Evolutionary conservation across 208 protist species (phyloP), one percentile per base, ranked within the genome.

Genomic region (Leishmania guyanensis): DNA sequence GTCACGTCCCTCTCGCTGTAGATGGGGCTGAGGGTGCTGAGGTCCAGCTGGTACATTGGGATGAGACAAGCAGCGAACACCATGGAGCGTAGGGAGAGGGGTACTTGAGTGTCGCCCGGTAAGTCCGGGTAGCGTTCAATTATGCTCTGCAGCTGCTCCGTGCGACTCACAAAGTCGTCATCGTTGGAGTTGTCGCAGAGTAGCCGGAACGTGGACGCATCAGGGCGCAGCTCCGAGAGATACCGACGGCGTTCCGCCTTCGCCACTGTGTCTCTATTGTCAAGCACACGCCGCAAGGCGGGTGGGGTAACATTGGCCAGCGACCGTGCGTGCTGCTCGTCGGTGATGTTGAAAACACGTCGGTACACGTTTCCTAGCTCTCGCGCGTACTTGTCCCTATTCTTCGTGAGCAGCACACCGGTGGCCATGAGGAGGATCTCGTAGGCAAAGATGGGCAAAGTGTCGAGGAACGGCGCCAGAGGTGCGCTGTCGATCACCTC

Each of bases 371-470:
- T 72, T 51, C 48, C 53, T n/a, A 94, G 76, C 75, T 93, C 89
- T 2, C 39, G n/a, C 50, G 77, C 84, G 51, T 83, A 88, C 33
- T 22, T 39, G 22, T 54, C 39, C 12, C 60, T 33, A 29, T 78
- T 39, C 54, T 54, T 20, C 8, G 78, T 83, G n/a, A 86, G 71
- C 54, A 92, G 82, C 58, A 91, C 71, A 20, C 65, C 53, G 22
- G 88, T 80, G 64, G 79, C 84, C 50, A 94, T n/a, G n/a, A 95
- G 77, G 1, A 95, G 48, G 60, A 88, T 84, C 85, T 95, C 92
- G 81, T 95, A 95, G 26, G 92, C 81, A 53, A 85, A 80, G 64
- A 89, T 39, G 29, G 33, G 56, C 53, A 83, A 69, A 39, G 80
- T 58, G 29, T 93, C 82, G 20, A 77, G 54, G 65, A 94, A 82